Percentiles rank a stretch among this genome's conserved stretches.
These are phyloP conservation scores for Dichomitus squalens DNA, from an alignment of 1,284 basidiomycete species.

Conservation along the genomic window DNA sequence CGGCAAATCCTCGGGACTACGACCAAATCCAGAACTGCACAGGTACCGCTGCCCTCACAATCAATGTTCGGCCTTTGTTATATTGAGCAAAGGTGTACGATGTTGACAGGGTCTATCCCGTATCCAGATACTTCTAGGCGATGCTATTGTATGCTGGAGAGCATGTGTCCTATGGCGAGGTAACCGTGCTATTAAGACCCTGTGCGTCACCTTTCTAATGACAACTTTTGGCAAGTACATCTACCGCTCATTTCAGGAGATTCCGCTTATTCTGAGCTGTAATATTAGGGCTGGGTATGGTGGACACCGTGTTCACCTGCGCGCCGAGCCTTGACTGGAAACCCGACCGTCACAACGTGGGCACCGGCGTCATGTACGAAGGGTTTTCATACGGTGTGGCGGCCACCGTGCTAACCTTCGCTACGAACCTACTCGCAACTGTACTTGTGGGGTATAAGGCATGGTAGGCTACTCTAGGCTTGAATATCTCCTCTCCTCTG, in stretches of 20 bases:
- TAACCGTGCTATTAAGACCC: neutral
- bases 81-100: neutral
- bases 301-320: neutral
- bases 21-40: neutral
- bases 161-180: neutral
- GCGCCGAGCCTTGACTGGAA: neutral
- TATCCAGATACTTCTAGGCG: neutral
- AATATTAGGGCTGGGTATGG: neutral
- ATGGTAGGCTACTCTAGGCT: neutral
- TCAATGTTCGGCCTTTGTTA: neutral
- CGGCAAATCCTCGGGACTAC: neutral
- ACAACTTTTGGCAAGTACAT: neutral
- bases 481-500: too few relatives aligned
- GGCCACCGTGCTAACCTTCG: neutral
- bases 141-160: slow-evolving; percentile 1
- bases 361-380: neutral
- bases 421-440: neutral
- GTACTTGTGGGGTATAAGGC: neutral
- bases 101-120: too few relatives aligned
- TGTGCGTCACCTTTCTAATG: neutral
- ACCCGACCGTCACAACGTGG: neutral
- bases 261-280: too few relatives aligned
- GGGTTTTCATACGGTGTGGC: neutral
- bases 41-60: neutral
- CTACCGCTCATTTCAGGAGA: neutral